These are phyloP conservation scores for Saccharomyces eubayanus DNA, from an alignment of 805 yeast species.

Conservation along the genomic window DNA sequence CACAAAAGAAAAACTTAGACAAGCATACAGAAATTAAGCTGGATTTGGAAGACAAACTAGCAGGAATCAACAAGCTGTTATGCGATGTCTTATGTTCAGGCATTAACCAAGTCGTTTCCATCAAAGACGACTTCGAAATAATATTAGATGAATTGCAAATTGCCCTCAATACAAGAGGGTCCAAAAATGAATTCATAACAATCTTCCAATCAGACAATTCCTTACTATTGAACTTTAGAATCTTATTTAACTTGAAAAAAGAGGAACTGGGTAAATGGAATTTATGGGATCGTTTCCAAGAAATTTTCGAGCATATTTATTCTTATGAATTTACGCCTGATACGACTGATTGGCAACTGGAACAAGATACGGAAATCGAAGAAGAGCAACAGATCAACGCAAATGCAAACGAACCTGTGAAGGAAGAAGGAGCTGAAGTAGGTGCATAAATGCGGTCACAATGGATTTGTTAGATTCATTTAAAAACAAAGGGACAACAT, in stretches of 20 bases:
- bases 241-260: constrained; percentile 20
- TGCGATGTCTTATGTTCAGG: constrained; percentile 5
- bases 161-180: constrained; percentile 18
- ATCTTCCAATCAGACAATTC: constrained; percentile 23
- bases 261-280: constrained; percentile 15
- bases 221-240: constrained; percentile 20
- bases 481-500: background rate
- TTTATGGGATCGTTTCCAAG: constrained; percentile 19
- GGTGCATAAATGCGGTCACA: background rate
- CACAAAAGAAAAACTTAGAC: constrained; percentile 24
- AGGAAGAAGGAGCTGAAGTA: background rate
- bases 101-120: background rate
- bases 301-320: constrained; percentile 17
- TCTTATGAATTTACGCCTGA: constrained; percentile 16
- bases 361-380: background rate
- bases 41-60: constrained; percentile 22
- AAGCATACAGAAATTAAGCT: constrained; percentile 22
- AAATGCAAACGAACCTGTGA: background rate
- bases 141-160: constrained; percentile 24
- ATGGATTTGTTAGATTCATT: background rate
- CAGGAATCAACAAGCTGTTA: constrained; percentile 19
- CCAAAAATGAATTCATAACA: constrained; percentile 22
- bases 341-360: constrained; percentile 11
- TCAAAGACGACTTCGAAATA: constrained; percentile 18
- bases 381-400: background rate